These are phyloP conservation scores for Aspergillus hancockii DNA, from an alignment of 495 filamentous ascomycete species.

Conservation along the genomic window DNA sequence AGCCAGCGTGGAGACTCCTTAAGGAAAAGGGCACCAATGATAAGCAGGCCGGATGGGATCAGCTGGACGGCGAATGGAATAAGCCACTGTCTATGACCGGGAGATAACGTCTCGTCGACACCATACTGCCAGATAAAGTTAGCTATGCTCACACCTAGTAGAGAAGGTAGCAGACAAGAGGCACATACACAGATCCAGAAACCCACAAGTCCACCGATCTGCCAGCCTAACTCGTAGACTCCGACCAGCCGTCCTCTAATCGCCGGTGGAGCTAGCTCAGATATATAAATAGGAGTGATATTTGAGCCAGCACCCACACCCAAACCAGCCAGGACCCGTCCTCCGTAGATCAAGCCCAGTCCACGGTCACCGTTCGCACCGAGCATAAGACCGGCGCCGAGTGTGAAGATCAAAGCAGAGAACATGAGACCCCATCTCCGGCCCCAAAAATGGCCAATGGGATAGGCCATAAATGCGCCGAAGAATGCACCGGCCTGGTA, in stretches of 20 bases:
- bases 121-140: constrained; percentile 34
- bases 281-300: constrained; percentile 76
- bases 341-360: constrained; percentile 64
- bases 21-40: constrained; percentile 49
- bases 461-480: constrained; percentile 59
- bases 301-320: constrained; percentile 77
- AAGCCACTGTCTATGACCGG: constrained; percentile 51
- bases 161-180: not conserved
- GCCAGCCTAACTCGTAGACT: constrained; percentile 74
- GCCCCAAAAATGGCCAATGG: constrained; percentile 56
- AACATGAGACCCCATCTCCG: constrained; percentile 52
- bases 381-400: constrained; percentile 66
- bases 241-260: constrained; percentile 79
- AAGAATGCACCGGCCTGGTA: constrained; percentile 73
- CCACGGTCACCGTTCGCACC: constrained; percentile 59
- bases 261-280: constrained; percentile 78
- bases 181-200: constrained; percentile 66
- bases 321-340: constrained; percentile 71
- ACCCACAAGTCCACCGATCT: constrained; percentile 71
- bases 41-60: constrained; percentile 52
- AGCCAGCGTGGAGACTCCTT: constrained; percentile 64
- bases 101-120: constrained; percentile 34
- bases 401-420: constrained; percentile 56
- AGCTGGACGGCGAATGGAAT: constrained; percentile 61
- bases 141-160: not conserved